Percentiles rank a stretch among this genome's conserved stretches.
Evolutionary conservation across 768 basidiomycete genomes (phyloP).

Genomic region (Ramaria sp.): DNA sequence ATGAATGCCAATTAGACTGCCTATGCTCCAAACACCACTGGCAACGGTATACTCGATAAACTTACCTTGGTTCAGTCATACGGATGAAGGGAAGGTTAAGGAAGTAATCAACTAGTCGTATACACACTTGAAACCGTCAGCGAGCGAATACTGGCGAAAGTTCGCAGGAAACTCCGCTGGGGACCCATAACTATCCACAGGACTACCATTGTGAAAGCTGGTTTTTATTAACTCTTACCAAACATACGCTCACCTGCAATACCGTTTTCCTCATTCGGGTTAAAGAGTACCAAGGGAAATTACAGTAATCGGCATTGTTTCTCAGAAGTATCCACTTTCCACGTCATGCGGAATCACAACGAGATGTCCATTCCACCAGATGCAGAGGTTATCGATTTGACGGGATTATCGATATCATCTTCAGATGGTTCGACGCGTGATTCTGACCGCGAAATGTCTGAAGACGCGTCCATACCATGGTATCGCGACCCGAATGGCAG

Average conservation of each 20-base stretch:
- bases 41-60: background rate
- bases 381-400: conserved; percentile 1
- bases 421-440: background rate
- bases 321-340: too few relatives aligned
- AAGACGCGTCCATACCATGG: conserved; percentile 18
- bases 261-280: too few relatives aligned
- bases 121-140: too few relatives aligned
- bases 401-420: background rate
- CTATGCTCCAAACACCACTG: background rate
- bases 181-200: background rate
- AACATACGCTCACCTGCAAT: too few relatives aligned
- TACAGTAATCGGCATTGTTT: too few relatives aligned
- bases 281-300: too few relatives aligned
- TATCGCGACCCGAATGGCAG: conserved; percentile 23
- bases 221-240: too few relatives aligned
- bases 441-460: background rate
- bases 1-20: background rate
- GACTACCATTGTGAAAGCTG: background rate
- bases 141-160: too few relatives aligned
- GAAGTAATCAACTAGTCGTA: too few relatives aligned
- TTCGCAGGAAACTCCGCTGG: background rate
- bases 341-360: too few relatives aligned
- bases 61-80: background rate
- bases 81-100: background rate
- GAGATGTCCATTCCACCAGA: background rate